These are phyloP conservation scores for Marasmius oreades DNA, from an alignment of 1,284 basidiomycete species.

Conservation along the genomic window DNA sequence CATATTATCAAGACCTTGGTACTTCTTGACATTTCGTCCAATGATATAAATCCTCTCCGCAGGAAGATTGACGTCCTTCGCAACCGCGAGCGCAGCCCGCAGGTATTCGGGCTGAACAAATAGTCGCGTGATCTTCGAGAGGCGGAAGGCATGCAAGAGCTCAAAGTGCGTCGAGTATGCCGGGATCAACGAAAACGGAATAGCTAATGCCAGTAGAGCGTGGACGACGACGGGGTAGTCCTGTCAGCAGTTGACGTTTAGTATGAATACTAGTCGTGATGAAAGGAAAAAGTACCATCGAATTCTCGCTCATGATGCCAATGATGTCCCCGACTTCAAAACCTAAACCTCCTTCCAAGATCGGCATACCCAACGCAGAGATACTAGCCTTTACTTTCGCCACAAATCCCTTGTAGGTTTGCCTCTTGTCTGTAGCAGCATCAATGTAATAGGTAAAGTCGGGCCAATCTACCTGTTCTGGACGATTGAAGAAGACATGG, in stretches of 20 bases:
- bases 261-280: not conserved
- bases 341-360: conserved; percentile 51
- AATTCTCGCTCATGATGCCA: conserved; percentile 68
- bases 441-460: conserved; percentile 60
- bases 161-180: conserved; percentile 66
- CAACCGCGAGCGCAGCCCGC: conserved; percentile 44
- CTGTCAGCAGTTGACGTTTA: conserved; percentile 32
- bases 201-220: conserved; percentile 50
- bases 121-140: conserved; percentile 52
- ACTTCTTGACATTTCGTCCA: conserved; percentile 6
- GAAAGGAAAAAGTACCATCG: conserved; percentile 45
- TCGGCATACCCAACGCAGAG: conserved; percentile 49
- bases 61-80: conserved; percentile 47
- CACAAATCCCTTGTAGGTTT: conserved; percentile 46
- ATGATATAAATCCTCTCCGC: conserved; percentile 16
- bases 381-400: conserved; percentile 51
- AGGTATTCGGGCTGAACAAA: conserved; percentile 59
- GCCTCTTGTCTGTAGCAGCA: conserved; percentile 42
- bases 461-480: conserved; percentile 46
- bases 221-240: conserved; percentile 60
- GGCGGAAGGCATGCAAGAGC: conserved; percentile 52
- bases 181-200: conserved; percentile 62
- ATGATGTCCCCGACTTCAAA: conserved; percentile 53
- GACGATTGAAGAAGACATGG: conserved; percentile 51
- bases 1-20: conserved; percentile 11